phyloP scores from a whole-genome alignment of 257 asterid genomes.

The Coffea canephora region DNA sequence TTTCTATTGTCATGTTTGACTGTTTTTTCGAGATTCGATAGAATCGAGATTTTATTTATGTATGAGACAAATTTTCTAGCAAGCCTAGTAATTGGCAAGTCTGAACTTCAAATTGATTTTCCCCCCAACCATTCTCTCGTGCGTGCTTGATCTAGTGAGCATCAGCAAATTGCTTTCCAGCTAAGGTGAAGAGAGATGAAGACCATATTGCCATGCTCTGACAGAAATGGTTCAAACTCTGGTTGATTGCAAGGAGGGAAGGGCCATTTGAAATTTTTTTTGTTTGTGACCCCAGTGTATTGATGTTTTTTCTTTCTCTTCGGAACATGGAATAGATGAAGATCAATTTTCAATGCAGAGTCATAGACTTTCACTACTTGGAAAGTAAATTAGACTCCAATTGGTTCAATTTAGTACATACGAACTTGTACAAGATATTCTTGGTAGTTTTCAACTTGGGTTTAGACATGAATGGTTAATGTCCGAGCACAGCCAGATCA shows the following conservation, averaged over 20 bases:
- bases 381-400: not conserved
- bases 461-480: not conserved
- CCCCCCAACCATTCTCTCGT: not conserved
- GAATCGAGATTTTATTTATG: not conserved
- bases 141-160: not conserved
- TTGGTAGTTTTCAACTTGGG: not conserved
- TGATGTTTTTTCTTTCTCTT: not conserved
- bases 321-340: not conserved
- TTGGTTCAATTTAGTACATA: not conserved
- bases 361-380: not conserved
- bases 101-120: not conserved
- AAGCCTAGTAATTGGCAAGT: not conserved
- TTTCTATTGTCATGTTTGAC: not conserved
- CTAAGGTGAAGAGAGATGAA: not conserved
- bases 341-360: not conserved
- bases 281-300: not conserved
- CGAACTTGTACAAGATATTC: not conserved
- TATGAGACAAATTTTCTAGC: not conserved
- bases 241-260: not conserved
- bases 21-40: not conserved
- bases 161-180: not conserved
- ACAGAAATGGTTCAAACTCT: not conserved
- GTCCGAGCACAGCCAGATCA: not conserved
- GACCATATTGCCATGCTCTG: too few species aligned
- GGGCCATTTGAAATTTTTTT: not conserved